Conservation (phyloP, 169 alveolate genomes). For the Eimeria tenella region DNA sequence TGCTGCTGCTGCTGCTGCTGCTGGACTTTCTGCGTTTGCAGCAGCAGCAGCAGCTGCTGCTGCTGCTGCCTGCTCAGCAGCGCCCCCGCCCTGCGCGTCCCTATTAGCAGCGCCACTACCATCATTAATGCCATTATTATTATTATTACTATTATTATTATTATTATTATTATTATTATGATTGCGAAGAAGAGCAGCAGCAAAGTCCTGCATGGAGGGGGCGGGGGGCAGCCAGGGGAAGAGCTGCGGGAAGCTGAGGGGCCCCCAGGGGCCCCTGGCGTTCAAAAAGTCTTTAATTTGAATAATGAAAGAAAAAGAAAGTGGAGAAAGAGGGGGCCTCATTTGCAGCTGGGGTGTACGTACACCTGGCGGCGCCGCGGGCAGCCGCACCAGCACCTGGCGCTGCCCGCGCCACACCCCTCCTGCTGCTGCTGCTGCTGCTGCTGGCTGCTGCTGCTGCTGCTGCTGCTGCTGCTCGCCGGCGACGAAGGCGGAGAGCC, state of each 20-base stretch:
- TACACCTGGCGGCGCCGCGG: slow-evolving; percentile 29
- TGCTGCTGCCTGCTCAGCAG: too few species aligned
- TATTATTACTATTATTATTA: too few species aligned
- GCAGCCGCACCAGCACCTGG: background rate
- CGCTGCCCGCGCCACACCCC: background rate
- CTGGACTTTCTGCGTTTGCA: background rate
- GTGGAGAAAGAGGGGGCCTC: background rate
- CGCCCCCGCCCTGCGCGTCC: background rate
- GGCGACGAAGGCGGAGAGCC: slow-evolving; percentile 42
- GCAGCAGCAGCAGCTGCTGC: background rate
- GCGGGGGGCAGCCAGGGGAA: too few species aligned
- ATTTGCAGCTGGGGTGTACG: background rate
- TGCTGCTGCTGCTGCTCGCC: background rate
- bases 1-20: slow-evolving; percentile 1
- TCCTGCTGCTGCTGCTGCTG: slow-evolving; percentile 24
- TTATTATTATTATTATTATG: too few species aligned
- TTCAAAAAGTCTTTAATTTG: background rate
- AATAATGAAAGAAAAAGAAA: background rate
- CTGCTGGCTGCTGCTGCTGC: background rate
- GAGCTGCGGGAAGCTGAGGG: too few species aligned
- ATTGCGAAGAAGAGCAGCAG: too few species aligned
- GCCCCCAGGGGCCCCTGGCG: background rate
- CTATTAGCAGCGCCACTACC: background rate
- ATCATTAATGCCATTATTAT: too few species aligned
- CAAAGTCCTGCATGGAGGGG: too few species aligned